Base-by-base conservation (phyloP, 2,329 filamentous ascomycete genomes). In the Trichophyton verrucosum region DNA sequence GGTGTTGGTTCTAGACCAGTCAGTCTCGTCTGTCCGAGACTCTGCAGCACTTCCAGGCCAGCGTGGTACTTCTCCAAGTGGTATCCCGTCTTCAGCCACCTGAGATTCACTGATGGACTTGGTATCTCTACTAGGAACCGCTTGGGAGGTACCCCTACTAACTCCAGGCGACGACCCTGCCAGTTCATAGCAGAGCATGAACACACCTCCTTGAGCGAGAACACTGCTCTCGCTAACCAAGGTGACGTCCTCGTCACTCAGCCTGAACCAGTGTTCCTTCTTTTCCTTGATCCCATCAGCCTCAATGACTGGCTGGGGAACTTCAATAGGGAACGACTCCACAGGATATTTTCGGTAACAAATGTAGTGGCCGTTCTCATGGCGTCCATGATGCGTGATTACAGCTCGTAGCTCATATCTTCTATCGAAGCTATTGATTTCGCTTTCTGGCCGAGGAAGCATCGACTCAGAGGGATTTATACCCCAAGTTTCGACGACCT, bases 171-270 rank as follows among this genome's bases (percentile, higher is more conserved):
- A 57, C 20, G 42, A 13, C 3, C 87, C 84, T 24, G 87, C 76
- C 55, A 82, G 83, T 71, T 99, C 92, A 72, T 97, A 99, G 72
- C 97, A 97, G 0, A 97, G 81, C 92, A 99, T 97, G 70, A 97
- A 97, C 0, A 91, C 92, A 1, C 89, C 90, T 0, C 85, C 85
- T 66, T 95, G 86, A 1, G 79, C 80, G 58, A 94, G 76, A 0
- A 95, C 88, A 30, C 82, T 81, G 9, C 86, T 80, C 70, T 96
- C 89, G 20, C 82, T 82, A 24, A 91, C 87, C 65, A 82, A 80
- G 63, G 80, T 83, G 6, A 97, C 91, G 64, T 87, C 86, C 63
- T 96, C 89, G 68, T 97, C 92, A 71, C 92, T 97, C 30, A 97
- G 79, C 15, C 88, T 81, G 86, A 90, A 99, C 94, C 94, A 97